A percentile compares a stretch with the other conserved stretches of the same genome.
Conservation (phyloP, 2,329 filamentous ascomycete genomes). For the Calonectria fujianensis region DNA sequence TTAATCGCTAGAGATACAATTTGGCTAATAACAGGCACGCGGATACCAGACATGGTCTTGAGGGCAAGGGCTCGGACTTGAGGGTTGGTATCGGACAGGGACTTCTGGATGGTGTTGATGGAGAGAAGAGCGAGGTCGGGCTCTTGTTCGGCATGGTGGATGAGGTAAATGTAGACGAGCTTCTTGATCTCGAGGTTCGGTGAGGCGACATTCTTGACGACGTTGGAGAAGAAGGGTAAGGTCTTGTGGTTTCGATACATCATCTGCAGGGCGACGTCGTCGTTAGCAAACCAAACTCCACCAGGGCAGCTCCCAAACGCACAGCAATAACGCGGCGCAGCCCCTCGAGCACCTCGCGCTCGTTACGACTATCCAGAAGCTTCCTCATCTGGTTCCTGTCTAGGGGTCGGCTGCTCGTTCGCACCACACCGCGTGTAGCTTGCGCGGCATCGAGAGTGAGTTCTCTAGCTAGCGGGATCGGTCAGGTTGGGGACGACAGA, state of each 20-base stretch:
- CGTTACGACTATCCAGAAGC: constrained; percentile 93
- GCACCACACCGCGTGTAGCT: constrained; percentile 80
- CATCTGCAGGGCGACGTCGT: constrained; percentile 76
- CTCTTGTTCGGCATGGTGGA: constrained; percentile 96
- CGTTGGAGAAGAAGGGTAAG: constrained; percentile 94
- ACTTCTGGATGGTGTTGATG: constrained; percentile 99
- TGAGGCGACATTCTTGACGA: constrained; percentile 98
- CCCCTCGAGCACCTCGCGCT: constrained; percentile 94
- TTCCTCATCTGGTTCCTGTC: constrained; percentile 93
- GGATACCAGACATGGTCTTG: constrained; percentile 97
- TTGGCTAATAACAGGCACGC: constrained; percentile 98
- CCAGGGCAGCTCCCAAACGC: constrained; percentile 58
- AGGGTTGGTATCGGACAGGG: constrained; percentile 92
- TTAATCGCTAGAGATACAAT: constrained; percentile 98
- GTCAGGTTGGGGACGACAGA: constrained; percentile 45
- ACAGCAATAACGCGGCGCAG: constrained; percentile 92
- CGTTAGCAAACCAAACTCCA: constrained; percentile 32
- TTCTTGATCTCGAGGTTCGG: constrained; percentile 97
- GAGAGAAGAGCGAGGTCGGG: constrained; percentile 96
- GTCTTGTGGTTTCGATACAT: constrained; percentile 95
- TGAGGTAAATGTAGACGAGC: constrained; percentile 97
- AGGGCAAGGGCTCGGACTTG: constrained; percentile 93
- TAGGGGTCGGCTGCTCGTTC: constrained; percentile 78
- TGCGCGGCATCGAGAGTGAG: constrained; percentile 98
- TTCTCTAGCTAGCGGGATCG: constrained; percentile 82